A percentile compares a stretch with the other conserved stretches of the same genome.
Evolutionary conservation across 2,329 filamentous ascomycete species (phyloP).

Genomic region (Beauveria scarabaeidicola): DNA sequence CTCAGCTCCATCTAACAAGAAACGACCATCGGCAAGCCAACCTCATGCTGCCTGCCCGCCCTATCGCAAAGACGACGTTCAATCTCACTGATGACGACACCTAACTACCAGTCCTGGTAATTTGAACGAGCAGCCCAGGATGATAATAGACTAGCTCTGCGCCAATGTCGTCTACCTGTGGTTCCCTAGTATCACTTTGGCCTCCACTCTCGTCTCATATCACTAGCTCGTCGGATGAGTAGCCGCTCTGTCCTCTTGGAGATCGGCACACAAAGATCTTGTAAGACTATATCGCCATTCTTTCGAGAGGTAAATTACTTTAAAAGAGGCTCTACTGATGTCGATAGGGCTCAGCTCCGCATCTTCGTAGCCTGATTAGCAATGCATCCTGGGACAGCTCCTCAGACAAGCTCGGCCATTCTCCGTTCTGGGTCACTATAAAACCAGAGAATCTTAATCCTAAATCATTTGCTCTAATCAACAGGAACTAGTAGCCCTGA

Average conservation of each 20-base stretch:
- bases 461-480: neutral
- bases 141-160: neutral
- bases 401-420: neutral
- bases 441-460: neutral
- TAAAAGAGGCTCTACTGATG: neutral
- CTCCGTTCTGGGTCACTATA: neutral
- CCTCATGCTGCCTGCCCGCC: neutral
- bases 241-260: too few species aligned
- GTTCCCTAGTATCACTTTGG: neutral
- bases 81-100: neutral
- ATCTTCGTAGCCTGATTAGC: neutral
- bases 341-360: neutral
- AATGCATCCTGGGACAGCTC: neutral
- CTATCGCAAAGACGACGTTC: neutral
- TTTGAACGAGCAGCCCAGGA: neutral
- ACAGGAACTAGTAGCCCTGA: too few species aligned
- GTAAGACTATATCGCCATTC: too few species aligned
- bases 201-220: neutral
- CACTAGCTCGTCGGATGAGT: neutral
- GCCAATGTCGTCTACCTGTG: neutral
- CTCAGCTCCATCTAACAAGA: neutral
- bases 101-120: neutral
- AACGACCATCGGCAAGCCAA: neutral
- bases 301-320: too few species aligned
- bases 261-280: too few species aligned